Base-by-base conservation (phyloP, 805 yeast species). In the Scheffersomyces lignosus region DNA sequence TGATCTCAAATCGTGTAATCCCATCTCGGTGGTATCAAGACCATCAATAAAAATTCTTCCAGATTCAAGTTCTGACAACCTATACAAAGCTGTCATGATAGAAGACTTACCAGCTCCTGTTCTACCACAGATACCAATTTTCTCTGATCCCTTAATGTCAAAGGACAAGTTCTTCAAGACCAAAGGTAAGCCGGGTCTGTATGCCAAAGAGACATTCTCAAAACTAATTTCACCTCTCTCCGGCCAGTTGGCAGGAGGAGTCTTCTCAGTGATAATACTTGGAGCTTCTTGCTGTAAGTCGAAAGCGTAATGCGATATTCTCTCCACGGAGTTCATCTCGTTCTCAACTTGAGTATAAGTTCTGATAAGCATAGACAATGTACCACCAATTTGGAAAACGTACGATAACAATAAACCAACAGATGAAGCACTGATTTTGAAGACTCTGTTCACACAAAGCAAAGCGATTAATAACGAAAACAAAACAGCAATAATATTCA, bases 291-390 rank as follows among this genome's bases (percentile, higher is more conserved):
- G 61, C 3, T 62, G 60, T 31, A 61, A 46, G 13, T 54, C 42
- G 43, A 48, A 52, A 7, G 63, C 62, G 38, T 63, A 64, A 17
- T 54, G 54, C 33, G 59, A 55, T 12, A 66, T 43, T 52, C 72
- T 59, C 45, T 66, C 72, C 13, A 53, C 64, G 1, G 68, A 59
- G 37, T 65, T 66, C 68, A 66, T 61, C 38, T 62, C 70, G 40
- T 56, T 63, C 40, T 66, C 72, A 29, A 62, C 67, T 45, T 64
- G 69, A 3, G 72, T 64, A 37, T 38, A 54, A 28, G 56, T 51
- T 42, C 68, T 53, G 28, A 64, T 50, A 37, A 63, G 48, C 53
- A 64, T 56, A 2, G 70, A 58, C 36, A 65, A 54, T 40, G 58
- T 64, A 18, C 68, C 67, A 4, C 65, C 64, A 32, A 66, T 54